Evolutionary conservation across 495 filamentous ascomycete species (phyloP).

Genomic region (Entonaema liquescens): DNA sequence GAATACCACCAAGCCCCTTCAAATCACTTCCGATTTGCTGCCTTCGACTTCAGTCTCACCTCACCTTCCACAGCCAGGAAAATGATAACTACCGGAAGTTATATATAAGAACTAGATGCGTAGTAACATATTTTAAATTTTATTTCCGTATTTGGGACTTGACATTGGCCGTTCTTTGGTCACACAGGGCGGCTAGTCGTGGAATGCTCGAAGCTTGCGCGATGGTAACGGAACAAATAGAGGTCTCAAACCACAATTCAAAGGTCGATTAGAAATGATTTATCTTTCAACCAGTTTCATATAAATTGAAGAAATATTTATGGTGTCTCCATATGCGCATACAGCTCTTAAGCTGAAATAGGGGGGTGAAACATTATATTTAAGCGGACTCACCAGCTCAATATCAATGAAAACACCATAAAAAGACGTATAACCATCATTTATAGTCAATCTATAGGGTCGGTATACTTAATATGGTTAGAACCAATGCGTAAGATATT

Average conservation of each 20-base stretch:
- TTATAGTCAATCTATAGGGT: neutral
- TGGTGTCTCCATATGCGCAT: neutral
- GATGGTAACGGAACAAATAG: no score
- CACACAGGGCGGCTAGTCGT: no score
- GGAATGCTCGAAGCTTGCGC: no score
- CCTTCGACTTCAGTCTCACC: neutral
- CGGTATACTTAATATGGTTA: constrained; percentile 4
- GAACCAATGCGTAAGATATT: constrained; percentile 1
- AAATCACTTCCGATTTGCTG: neutral
- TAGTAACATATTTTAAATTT: no score
- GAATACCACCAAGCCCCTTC: neutral
- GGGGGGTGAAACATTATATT: neutral
- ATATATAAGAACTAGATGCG: no score
- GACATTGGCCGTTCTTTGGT: neutral
- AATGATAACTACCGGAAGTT: no score
- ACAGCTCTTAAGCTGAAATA: neutral
- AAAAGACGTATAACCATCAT: neutral
- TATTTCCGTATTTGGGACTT: neutral
- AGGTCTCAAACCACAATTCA: neutral
- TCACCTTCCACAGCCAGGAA: neutral
- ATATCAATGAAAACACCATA: neutral
- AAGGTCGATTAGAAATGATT: neutral
- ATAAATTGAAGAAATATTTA: neutral
- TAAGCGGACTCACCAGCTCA: neutral
- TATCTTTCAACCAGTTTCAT: neutral